phyloP scores from a whole-genome alignment of 2,329 filamentous ascomycete species.

The Xylariaceae sp. region DNA sequence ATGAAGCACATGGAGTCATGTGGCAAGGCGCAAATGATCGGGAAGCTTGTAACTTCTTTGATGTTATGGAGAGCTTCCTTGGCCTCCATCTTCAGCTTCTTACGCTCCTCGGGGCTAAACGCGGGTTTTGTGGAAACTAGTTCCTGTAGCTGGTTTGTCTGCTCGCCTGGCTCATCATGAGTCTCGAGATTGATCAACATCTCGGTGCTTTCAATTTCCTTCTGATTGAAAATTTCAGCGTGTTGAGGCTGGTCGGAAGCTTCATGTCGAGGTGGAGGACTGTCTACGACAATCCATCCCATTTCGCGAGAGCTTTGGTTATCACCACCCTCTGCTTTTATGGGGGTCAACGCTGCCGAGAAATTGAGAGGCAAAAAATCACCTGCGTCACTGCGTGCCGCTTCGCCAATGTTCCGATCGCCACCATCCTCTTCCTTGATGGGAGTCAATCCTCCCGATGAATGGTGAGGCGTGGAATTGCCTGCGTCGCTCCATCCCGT shows the following conservation, averaged over 20 bases:
- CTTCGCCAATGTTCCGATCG: no score
- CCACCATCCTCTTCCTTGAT: no score
- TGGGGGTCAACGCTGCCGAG: no score
- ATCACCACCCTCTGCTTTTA: no score
- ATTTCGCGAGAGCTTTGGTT: not conserved
- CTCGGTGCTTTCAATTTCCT: not conserved
- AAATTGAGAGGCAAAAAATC: no score
- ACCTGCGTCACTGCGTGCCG: no score
- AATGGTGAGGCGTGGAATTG: no score
- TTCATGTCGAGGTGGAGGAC: not conserved
- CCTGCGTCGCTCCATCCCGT: no score
- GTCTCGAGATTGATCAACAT: conserved; percentile 5
- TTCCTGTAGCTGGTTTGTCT: not conserved
- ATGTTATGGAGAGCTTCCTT: conserved; percentile 7
- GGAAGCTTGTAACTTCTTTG: conserved; percentile 5
- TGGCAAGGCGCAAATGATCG: conserved; percentile 6
- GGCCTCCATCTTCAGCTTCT: not conserved
- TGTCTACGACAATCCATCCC: not conserved
- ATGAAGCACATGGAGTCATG: conserved; percentile 6
- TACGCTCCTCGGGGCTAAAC: no score
- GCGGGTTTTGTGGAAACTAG: not conserved
- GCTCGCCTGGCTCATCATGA: not conserved
- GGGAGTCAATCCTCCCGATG: no score
- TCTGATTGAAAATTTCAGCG: not conserved
- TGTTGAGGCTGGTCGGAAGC: no score